Evolutionary conservation across 2,329 filamentous ascomycete species (phyloP), one percentile per base, ranked within the genome.

Genomic region (Aspergillus sp.): DNA sequence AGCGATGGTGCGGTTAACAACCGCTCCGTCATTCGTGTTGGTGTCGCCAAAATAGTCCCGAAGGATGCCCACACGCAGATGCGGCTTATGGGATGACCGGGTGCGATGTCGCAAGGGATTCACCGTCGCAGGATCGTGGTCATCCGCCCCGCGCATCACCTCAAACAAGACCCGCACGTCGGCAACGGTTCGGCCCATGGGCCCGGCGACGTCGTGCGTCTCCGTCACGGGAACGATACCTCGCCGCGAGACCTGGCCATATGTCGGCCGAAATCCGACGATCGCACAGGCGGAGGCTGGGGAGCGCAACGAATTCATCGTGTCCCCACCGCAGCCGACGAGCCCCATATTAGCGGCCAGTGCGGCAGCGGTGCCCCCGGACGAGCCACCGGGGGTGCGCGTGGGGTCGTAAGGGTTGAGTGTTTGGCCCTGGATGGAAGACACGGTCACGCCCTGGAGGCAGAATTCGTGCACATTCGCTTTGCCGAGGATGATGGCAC

Each of bases 321-420:
- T 84, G 57, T 85, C 82, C 1, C 80, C 82, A 2, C 82, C 82
- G 9, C 80, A 81, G 0, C 79, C 82, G 2, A 83, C 73, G 0
- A 87, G 74, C 1, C 79, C 81, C 51, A 87, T 78, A 19, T 77
- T 82, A 2, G 78, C 73, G 13, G 80, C 83, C 24, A 87, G 72
- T 13, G 82, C 82, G 0, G 82, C 83, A 0, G 81, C 83, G 1
- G 81, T 84, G 0, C 84, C 85, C 10, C 84, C 84, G 26, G 82
- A 85, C 42, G 80, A 84, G 1, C 84, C 85, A 3, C 84, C 85
- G 0, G 84, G 84, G 0, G 84, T 87, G n/a, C 87, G 79, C 0
- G 76, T 77, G 1, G 73, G 65, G 64, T 89, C 84, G 58, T 90
- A 89, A 0, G 85, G 83, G 63, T 87, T 87, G 54, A 82, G 64